Evolutionary conservation across 202 grass and related monocot species (phyloP), one percentile per base, ranked within the genome.

Genomic region (Miscanthus sacchariflorus): DNA sequence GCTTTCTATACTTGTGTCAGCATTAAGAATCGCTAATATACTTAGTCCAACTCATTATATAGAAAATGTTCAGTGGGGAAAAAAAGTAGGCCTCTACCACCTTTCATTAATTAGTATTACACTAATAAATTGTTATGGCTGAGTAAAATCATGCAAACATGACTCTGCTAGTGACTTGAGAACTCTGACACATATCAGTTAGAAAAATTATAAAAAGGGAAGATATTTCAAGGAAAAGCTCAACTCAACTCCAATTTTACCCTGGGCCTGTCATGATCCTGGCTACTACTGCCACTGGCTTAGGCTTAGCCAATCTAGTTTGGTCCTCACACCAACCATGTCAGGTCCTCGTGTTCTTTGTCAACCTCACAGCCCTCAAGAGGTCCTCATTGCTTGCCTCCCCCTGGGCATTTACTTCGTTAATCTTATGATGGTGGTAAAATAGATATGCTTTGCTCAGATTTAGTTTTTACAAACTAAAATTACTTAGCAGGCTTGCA

Each of bases 401-500:
- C 30, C n/a, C 28, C 56, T 40, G 5, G 30, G 30, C 39, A 21
- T 52, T 85, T 64, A 77, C 44, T 67, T 66, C 28, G 21, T 85
- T 56, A 45, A 72, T 61, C 23, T 79, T 43, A 58, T 11, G 58
- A 43, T 70, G 35, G 74, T 39, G 43, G 30, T 52, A 52, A 52
- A 69, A 67, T 45, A 1, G 27, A 76, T 7, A 19, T 67, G 23
- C 28, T 63, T 21, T 5, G 24, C 24, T 64, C 7, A 76, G 38
- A 50, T 36, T 65, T 72, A 28, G 12, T n/a, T 67, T 17, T 48
- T 7, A 24, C 39, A n/a, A 45, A 63, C 38, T 13, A 46, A 12
- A 35, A 30, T 36, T 15, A 46, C 24, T 63, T 70, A 14, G n/a
- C 23, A 72, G 76, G 36, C 71, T 86, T 78, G 46, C 74, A 14